phyloP scores from a whole-genome alignment of 164 flowering plant species.

The Sextonia rubra region DNA sequence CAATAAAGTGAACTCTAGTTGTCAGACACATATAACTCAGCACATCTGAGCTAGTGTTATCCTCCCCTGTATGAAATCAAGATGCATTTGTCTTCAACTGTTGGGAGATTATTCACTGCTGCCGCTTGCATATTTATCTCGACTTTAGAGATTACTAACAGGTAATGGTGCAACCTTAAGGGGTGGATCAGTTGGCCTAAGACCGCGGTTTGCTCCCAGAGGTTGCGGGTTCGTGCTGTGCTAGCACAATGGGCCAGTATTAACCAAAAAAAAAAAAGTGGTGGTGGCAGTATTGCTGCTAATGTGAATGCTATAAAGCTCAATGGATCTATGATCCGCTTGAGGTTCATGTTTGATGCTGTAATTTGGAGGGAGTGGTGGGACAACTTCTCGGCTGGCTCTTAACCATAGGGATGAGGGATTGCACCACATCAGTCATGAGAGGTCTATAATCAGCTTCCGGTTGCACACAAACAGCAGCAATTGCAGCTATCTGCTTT shows the following conservation, averaged over 20 bases:
- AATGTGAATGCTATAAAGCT: not conserved
- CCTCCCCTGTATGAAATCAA: not conserved
- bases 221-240: no score
- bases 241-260: no score
- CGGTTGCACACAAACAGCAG: slow-evolving; percentile 91
- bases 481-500: slow-evolving; percentile 86
- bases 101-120: no score
- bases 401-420: slow-evolving; percentile 80
- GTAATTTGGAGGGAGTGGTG: slow-evolving; percentile 44
- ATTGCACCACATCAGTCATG: slow-evolving; percentile 93
- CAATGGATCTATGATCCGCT: slow-evolving; percentile 19
- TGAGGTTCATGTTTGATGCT: slow-evolving; percentile 32
- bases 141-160: not conserved
- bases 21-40: not conserved
- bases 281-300: slow-evolving; percentile 1
- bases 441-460: slow-evolving; percentile 96
- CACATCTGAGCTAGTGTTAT: not conserved
- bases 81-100: no score
- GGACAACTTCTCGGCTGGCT: slow-evolving; percentile 28
- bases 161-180: no score
- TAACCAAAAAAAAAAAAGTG: no score
- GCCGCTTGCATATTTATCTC: no score
- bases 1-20: no score
- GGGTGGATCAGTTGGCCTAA: no score
- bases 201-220: no score